Evolutionary conservation across 192 early-diverging fungal genomes (phyloP).

Genomic region (Oehlia diaphana): DNA sequence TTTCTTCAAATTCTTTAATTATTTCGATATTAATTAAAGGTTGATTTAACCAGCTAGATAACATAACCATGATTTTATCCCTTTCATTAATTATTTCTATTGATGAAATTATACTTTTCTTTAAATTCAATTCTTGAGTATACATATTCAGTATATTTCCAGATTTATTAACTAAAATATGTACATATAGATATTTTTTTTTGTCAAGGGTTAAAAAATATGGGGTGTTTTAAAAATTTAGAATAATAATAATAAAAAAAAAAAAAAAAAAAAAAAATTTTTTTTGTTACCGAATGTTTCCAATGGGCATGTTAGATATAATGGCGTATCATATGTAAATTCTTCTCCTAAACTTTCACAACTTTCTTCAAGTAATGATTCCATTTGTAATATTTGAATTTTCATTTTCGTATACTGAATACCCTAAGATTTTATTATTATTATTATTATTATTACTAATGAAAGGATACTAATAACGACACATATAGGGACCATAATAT

Average conservation of each 20-base stretch:
- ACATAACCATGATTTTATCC: conserved; percentile 42
- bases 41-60: conserved; percentile 48
- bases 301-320: conserved; percentile 40
- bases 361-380: conserved; percentile 43
- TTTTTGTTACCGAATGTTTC: conserved; percentile 36
- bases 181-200: not conserved
- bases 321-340: conserved; percentile 35
- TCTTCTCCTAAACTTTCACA: conserved; percentile 39
- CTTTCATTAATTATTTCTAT: conserved; percentile 22
- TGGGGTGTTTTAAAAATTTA: not conserved
- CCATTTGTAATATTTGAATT: conserved; percentile 39
- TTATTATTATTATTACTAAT: not conserved
- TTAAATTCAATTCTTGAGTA: conserved; percentile 24
- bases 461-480: not conserved
- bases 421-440: conserved; percentile 22
- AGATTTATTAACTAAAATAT: conserved; percentile 7
- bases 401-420: conserved; percentile 46
- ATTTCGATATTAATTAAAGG: conserved; percentile 35
- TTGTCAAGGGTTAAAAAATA: not conserved
- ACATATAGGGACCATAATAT: not conserved
- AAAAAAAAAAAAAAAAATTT: not conserved
- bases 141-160: conserved; percentile 19
- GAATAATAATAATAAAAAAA: too few relatives aligned
- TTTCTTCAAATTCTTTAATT: conserved; percentile 40
- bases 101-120: conserved; percentile 6